Evolutionary conservation across 1,284 basidiomycete genomes (phyloP).

Genomic region (Puccinia coronata): DNA sequence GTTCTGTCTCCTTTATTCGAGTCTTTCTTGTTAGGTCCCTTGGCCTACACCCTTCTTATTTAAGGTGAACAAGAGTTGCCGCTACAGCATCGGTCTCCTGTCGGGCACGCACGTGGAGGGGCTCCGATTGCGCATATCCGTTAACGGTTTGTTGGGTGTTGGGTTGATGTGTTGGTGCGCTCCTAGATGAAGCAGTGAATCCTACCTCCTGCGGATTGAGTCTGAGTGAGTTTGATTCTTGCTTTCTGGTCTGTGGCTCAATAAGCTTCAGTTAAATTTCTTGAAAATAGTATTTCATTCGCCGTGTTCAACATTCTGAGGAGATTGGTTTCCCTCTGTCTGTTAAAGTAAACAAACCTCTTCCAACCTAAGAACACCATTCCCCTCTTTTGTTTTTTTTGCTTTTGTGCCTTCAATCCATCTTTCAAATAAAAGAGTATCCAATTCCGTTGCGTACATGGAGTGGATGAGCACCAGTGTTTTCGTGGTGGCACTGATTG

Average conservation of each 20-base stretch:
- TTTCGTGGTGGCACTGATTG: neutral
- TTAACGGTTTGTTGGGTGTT: constrained; percentile 45
- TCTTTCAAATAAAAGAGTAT: no score
- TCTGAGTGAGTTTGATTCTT: constrained; percentile 38
- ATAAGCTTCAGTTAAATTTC: neutral
- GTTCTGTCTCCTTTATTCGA: constrained; percentile 16
- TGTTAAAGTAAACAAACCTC: neutral
- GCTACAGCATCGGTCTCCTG: constrained; percentile 38
- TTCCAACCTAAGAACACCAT: neutral
- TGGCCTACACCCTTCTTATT: neutral
- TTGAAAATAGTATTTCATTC: constrained; percentile 8
- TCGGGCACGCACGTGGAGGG: constrained; percentile 31
- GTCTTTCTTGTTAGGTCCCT: neutral
- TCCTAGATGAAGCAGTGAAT: constrained; percentile 45
- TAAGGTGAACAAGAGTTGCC: constrained; percentile 1
- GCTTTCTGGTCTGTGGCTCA: constrained; percentile 17
- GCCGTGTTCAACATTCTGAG: constrained; percentile 12
- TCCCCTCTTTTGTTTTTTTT: neutral
- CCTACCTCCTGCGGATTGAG: constrained; percentile 37
- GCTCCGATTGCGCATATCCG: constrained; percentile 47
- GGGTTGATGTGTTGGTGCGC: constrained; percentile 21
- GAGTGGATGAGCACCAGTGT: neutral
- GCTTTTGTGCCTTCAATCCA: no score
- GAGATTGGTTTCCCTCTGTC: constrained; percentile 14
- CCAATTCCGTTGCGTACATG: no score